These are phyloP conservation scores for Clathrospora elynae DNA, from an alignment of 2,329 filamentous ascomycete species.

Conservation along the genomic window DNA sequence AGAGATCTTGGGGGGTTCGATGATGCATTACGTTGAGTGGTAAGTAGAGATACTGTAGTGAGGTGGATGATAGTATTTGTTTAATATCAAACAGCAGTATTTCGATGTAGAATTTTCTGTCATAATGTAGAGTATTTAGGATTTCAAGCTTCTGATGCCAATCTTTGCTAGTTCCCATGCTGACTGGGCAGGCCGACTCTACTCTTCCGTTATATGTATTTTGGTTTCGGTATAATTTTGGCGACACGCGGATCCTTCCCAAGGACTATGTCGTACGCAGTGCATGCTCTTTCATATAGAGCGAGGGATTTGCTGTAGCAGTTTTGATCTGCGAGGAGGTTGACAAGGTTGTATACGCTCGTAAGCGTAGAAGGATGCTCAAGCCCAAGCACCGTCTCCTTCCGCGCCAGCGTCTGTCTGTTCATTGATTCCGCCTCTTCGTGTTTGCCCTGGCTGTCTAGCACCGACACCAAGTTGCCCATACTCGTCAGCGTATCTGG, in stretches of 20 bases:
- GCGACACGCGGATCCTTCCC: conserved; percentile 5
- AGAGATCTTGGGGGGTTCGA: too few relatives aligned
- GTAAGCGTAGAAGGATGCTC: conserved; percentile 13
- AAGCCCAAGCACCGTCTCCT: conserved; percentile 10
- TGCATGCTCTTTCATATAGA: conserved; percentile 9
- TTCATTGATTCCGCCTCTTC: conserved; percentile 11
- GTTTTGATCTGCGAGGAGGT: conserved; percentile 5
- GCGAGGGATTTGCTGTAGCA: conserved; percentile 1
- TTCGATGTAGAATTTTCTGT: too few relatives aligned
- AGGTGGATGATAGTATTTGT: too few relatives aligned
- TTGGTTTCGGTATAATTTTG: conserved; percentile 3
- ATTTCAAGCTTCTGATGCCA: too few relatives aligned
- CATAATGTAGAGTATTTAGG: too few relatives aligned
- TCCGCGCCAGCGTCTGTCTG: conserved; percentile 4
- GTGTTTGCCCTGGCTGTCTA: conserved; percentile 13
- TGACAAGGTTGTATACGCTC: conserved; percentile 14
- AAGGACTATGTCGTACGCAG: conserved; percentile 4
- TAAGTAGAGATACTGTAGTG: too few relatives aligned
- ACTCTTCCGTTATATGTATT: too few relatives aligned
- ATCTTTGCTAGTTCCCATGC: too few relatives aligned
- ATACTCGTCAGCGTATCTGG: too few relatives aligned
- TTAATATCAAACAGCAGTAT: too few relatives aligned
- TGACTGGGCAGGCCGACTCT: too few relatives aligned
- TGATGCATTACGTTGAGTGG: too few relatives aligned
- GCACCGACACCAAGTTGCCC: background rate